These are phyloP conservation scores for Sphagnum contortum DNA, from an alignment of 225 moss, liverwort and hornwort genomes.

Conservation along the genomic window DNA sequence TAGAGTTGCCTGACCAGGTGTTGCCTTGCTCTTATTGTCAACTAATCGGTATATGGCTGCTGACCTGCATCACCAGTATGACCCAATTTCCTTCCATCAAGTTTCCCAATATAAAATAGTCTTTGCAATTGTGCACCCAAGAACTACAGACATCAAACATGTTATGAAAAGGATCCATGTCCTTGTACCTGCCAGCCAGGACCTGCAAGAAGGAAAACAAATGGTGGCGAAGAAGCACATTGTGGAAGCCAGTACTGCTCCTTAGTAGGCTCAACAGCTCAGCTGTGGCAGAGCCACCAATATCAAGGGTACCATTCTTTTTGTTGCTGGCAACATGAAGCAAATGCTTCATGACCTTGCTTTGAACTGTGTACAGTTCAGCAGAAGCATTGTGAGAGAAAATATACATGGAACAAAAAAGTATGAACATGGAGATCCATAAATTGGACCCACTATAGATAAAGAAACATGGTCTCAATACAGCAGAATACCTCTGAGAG, in stretches of 20 bases:
- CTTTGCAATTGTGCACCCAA: no score
- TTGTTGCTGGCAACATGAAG: conserved; percentile 42
- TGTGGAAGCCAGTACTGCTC: conserved; percentile 48
- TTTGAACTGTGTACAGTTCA: conserved; percentile 67
- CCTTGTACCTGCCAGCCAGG: conserved; percentile 76
- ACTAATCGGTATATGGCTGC: conserved; percentile 69
- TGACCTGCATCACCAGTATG: conserved; percentile 29
- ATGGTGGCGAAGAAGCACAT: conserved; percentile 79
- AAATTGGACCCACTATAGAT: background rate
- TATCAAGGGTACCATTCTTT: conserved; percentile 29
- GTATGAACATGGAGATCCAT: no score
- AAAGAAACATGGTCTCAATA: conserved; percentile 5
- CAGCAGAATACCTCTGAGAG: conserved; percentile 45
- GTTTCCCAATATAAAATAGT: background rate
- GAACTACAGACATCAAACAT: no score
- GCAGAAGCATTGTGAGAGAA: conserved; percentile 7
- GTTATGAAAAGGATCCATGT: no score
- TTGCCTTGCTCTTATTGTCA: conserved; percentile 33
- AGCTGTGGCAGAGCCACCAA: conserved; percentile 43
- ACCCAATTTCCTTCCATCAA: background rate
- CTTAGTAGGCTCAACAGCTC: conserved; percentile 50
- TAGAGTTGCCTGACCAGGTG: conserved; percentile 32
- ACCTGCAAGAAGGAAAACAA: conserved; percentile 82
- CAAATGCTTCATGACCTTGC: conserved; percentile 81
- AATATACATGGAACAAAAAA: background rate